Evolutionary conservation across 2,329 filamentous ascomycete species (phyloP).

Genomic region (Pleomassaria siparia): DNA sequence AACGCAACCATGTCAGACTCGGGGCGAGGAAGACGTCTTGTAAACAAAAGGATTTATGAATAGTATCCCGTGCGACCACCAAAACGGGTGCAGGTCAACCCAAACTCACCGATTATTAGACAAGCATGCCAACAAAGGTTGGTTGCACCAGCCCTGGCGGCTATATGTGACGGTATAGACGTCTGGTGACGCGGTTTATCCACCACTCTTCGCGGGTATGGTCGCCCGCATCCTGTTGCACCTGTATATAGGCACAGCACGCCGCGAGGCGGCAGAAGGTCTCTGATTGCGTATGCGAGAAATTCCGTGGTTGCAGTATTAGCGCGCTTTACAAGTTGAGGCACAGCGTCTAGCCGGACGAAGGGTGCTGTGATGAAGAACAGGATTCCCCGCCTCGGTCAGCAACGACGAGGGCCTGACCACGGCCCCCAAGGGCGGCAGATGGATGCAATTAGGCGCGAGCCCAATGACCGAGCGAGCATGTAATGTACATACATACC

Average conservation of each 20-base stretch:
- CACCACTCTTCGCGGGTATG: background rate
- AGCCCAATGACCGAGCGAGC: slow-evolving; percentile 11
- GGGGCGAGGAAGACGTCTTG: background rate
- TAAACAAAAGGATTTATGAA: slow-evolving; percentile 6
- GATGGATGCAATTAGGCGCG: slow-evolving; percentile 12
- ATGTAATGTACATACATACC: slow-evolving; percentile 19
- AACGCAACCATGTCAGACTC: slow-evolving; percentile 23
- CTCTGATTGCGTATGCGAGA: slow-evolving; percentile 17
- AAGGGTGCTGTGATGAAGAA: slow-evolving; percentile 14
- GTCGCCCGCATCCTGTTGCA: slow-evolving; percentile 19
- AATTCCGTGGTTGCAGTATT: slow-evolving; percentile 29
- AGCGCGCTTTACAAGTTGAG: slow-evolving; percentile 10
- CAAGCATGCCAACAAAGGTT: slow-evolving; percentile 6
- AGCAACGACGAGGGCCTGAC: slow-evolving; percentile 15
- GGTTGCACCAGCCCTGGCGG: slow-evolving; percentile 6
- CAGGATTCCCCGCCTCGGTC: slow-evolving; percentile 20
- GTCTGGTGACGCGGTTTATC: slow-evolving; percentile 15
- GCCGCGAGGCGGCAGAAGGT: slow-evolving; percentile 23
- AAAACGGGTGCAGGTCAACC: slow-evolving; percentile 2
- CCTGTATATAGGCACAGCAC: slow-evolving; percentile 17
- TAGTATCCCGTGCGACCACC: slow-evolving; percentile 19
- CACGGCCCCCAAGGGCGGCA: slow-evolving; percentile 8
- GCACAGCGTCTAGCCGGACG: slow-evolving; percentile 14
- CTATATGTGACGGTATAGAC: background rate
- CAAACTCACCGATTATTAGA: slow-evolving; percentile 16